Conservation (phyloP, 768 basidiomycete species). For the Hygrocybe coccinea region DNA sequence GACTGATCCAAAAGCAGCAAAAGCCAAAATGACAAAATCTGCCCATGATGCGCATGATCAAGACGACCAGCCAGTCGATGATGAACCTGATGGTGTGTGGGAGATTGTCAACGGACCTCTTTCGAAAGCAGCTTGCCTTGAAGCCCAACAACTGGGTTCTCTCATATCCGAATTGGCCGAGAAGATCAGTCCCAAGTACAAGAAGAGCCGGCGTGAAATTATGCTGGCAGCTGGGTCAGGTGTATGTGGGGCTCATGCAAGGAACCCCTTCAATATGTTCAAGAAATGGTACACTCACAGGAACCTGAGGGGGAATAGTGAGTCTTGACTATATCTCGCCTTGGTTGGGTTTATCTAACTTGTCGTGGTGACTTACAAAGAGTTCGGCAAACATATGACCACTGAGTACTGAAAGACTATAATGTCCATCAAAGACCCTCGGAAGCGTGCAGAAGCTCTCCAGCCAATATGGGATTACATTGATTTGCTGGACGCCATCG, state of each 20-base stretch:
- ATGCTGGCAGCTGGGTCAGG: not conserved
- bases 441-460: not conserved
- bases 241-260: not conserved
- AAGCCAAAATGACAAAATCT: not conserved
- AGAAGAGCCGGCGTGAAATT: not conserved
- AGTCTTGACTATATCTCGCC: not conserved
- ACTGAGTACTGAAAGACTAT: not conserved
- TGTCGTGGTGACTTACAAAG: not conserved
- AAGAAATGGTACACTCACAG: not conserved
- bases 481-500: not conserved
- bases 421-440: not conserved
- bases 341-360: not conserved
- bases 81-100: not conserved
- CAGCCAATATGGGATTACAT: not conserved
- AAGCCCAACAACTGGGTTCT: not conserved
- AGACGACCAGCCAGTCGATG: not conserved
- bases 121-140: not conserved
- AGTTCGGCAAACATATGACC: not conserved
- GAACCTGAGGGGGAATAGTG: not conserved
- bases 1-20: no score
- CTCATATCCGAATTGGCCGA: not conserved
- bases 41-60: not conserved
- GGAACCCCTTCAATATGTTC: not conserved
- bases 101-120: not conserved
- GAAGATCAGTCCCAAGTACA: not conserved